A percentile compares a stretch with the other conserved stretches of the same genome.
These are phyloP conservation scores for Galerina marginata DNA, from an alignment of 768 basidiomycete species.

Conservation along the genomic window DNA sequence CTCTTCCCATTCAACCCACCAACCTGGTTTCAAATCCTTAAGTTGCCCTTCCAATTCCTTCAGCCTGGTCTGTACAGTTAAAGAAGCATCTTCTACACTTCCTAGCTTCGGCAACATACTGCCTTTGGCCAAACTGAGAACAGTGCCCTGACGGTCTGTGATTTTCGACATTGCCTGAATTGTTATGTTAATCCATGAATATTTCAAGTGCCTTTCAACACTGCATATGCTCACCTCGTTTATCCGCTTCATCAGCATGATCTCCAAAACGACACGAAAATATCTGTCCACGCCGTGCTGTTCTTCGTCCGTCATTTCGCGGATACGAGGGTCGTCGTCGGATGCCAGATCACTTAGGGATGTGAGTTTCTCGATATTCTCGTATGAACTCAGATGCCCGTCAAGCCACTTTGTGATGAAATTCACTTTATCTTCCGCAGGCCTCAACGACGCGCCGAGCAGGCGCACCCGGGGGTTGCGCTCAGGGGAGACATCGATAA, in stretches of 20 bases:
- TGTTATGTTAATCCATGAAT: too few species aligned
- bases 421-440: constrained; percentile 17
- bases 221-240: constrained; percentile 23
- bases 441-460: constrained; percentile 19
- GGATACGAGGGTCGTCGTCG: constrained; percentile 31
- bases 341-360: constrained; percentile 11
- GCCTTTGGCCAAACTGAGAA: constrained; percentile 13
- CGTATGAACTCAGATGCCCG: constrained; percentile 14
- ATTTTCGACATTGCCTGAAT: constrained; percentile 19
- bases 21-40: constrained; percentile 12
- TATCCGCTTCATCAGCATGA: constrained; percentile 27
- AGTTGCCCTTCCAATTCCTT: constrained; percentile 18
- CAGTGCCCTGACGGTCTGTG: constrained; percentile 8
- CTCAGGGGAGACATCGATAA: background rate
- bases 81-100: background rate
- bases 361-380: constrained; percentile 26
- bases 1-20: constrained; percentile 16
- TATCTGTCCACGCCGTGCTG: constrained; percentile 37
- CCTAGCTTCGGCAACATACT: constrained; percentile 5
- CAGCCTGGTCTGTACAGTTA: constrained; percentile 18
- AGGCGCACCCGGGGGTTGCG: constrained; percentile 6
- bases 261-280: constrained; percentile 40
- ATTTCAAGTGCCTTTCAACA: too few species aligned
- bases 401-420: constrained; percentile 26
- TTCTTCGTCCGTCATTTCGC: constrained; percentile 45